These are phyloP conservation scores for Dittrichia graveolens DNA, from an alignment of 129 eudicot species.

Conservation along the genomic window DNA sequence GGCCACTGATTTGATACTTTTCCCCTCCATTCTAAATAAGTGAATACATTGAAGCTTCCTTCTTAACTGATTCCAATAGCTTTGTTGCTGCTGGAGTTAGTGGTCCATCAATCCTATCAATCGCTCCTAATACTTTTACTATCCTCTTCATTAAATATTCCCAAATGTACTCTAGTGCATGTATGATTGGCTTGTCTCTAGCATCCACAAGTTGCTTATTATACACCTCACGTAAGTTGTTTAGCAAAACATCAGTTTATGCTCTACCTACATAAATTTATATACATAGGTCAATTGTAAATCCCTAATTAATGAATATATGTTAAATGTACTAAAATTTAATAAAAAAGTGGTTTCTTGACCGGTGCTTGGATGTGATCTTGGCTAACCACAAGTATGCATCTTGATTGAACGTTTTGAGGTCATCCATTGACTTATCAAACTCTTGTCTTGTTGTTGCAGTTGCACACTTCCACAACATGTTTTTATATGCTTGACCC, in stretches of 20 bases:
- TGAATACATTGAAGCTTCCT: too few relatives aligned
- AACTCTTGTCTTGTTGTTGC: neutral
- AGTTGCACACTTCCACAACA: neutral
- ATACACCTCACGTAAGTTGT: neutral
- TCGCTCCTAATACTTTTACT: neutral
- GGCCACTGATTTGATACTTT: neutral
- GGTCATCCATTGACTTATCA: neutral
- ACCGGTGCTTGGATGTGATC: neutral
- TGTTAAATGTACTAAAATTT: neutral
- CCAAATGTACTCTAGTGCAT: neutral
- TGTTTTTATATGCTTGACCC: neutral
- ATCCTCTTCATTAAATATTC: neutral
- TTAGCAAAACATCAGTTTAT: neutral
- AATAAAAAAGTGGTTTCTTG: neutral
- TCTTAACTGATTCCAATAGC: neutral
- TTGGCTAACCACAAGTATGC: neutral
- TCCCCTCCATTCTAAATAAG: neutral
- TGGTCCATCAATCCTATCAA: neutral
- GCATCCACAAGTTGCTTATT: neutral
- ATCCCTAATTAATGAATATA: too few relatives aligned
- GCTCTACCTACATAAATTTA: neutral
- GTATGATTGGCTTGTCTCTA: neutral
- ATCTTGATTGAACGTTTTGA: neutral
- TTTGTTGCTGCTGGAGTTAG: neutral
- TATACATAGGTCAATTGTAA: too few relatives aligned